Evolutionary conservation across 345 rosid species (phyloP).

Genomic region (Eucalyptus decipiens): DNA sequence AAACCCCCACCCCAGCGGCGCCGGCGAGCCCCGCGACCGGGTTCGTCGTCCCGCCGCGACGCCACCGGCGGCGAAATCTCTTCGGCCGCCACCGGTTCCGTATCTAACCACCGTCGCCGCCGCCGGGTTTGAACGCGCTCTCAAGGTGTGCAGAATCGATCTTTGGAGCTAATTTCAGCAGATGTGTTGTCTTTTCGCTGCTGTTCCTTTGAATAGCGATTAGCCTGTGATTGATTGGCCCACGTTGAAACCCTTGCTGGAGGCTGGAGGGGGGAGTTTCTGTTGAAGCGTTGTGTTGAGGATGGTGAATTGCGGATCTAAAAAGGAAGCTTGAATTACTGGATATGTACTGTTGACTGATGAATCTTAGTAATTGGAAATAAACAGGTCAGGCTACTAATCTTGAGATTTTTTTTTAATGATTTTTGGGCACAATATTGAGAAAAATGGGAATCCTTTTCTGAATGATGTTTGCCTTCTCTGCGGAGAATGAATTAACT

Average conservation of each 20-base stretch:
- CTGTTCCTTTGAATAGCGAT: not conserved
- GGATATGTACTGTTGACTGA: not conserved
- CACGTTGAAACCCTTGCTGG: not conserved
- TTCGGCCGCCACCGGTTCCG: not conserved
- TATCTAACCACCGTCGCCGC: not conserved
- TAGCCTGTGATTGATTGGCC: not conserved
- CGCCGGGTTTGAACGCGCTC: not conserved
- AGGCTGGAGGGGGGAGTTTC: not conserved
- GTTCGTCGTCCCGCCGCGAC: not conserved
- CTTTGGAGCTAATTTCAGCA: not conserved
- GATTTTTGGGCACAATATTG: not conserved
- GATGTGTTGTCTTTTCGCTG: not conserved
- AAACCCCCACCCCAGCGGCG: not conserved
- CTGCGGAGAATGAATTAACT: too few species aligned
- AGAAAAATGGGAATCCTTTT: not conserved
- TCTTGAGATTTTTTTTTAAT: not conserved
- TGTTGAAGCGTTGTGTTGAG: not conserved
- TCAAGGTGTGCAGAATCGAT: slow-evolving; percentile 38
- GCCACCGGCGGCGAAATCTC: not conserved
- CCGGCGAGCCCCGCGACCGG: not conserved
- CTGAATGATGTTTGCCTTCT: too few species aligned
- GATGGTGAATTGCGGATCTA: not conserved
- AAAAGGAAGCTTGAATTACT: not conserved
- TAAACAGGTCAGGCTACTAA: not conserved
- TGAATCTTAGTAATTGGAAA: not conserved